These are phyloP conservation scores for Solanum sitiens DNA, from an alignment of 257 asterid species.

Conservation along the genomic window DNA sequence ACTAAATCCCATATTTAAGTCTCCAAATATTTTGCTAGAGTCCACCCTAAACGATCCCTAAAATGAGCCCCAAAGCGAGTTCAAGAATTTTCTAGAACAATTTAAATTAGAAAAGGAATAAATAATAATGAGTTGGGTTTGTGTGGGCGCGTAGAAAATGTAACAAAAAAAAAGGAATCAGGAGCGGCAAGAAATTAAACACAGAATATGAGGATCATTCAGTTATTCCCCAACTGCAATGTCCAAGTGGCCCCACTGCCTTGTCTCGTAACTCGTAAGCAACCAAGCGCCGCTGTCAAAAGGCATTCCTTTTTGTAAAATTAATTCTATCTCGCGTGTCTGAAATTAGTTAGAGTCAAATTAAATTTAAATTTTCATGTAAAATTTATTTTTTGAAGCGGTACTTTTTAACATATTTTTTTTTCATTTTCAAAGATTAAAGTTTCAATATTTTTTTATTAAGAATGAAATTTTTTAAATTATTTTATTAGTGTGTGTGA, in stretches of 20 bases:
- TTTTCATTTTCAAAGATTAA: no score
- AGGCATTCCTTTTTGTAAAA: no score
- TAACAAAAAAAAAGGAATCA: background rate
- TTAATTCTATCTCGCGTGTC: no score
- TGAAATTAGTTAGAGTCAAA: no score
- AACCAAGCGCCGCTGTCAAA: background rate
- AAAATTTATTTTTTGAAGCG: no score
- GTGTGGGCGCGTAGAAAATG: background rate
- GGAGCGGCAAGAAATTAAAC: background rate
- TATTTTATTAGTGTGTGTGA: no score
- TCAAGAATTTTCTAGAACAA: no score
- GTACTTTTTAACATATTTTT: fast-evolving
- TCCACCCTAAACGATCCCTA: no score
- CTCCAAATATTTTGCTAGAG: no score
- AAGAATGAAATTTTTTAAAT: fast-evolving
- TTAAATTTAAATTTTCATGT: fast-evolving
- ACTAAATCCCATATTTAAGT: no score
- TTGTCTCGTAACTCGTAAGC: background rate
- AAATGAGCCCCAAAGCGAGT: no score
- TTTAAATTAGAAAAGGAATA: no score
- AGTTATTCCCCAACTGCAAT: background rate
- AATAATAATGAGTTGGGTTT: background rate
- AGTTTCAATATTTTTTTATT: background rate
- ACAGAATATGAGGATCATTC: background rate
- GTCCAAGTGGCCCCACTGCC: background rate